phyloP scores from a whole-genome alignment of 1,284 basidiomycete species.

The Cystobasidium sp. region DNA sequence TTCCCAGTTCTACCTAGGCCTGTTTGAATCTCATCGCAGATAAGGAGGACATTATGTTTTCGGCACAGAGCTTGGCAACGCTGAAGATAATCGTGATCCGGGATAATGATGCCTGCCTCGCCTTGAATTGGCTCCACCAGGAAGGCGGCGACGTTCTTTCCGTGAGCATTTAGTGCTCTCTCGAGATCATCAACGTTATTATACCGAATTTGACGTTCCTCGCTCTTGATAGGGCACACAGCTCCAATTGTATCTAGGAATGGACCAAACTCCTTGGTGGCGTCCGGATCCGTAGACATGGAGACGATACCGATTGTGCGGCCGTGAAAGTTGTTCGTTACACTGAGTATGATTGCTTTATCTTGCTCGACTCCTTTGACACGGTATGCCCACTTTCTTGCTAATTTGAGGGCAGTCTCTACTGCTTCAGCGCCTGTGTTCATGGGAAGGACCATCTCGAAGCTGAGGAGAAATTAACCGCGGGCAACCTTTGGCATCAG shows the following conservation, averaged over 20 bases:
- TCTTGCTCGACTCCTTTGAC: constrained; percentile 82
- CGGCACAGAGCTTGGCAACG: constrained; percentile 81
- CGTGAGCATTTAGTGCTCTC: constrained; percentile 77
- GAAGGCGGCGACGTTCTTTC: constrained; percentile 86
- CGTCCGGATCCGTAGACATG: constrained; percentile 95
- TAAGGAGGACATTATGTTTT: constrained; percentile 90
- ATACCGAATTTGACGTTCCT: constrained; percentile 71
- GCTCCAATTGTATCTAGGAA: constrained; percentile 87
- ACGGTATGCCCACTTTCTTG: constrained; percentile 88
- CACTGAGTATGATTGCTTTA: constrained; percentile 85
- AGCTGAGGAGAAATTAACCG: constrained; percentile 46
- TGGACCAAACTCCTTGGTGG: constrained; percentile 84
- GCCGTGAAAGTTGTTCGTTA: constrained; percentile 93
- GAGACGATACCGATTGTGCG: constrained; percentile 67
- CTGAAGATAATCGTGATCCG: constrained; percentile 83
- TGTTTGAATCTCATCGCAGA: constrained; percentile 98
- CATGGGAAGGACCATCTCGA: constrained; percentile 92
- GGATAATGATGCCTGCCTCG: constrained; percentile 77
- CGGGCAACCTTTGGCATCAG: not conserved
- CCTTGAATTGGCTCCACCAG: constrained; percentile 98
- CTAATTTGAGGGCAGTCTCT: constrained; percentile 82
- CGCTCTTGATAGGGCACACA: constrained; percentile 62
- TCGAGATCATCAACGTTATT: constrained; percentile 82
- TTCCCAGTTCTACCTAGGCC: constrained; percentile 82
- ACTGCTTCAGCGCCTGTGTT: constrained; percentile 99